Base-by-base conservation (phyloP, 176 grass and related monocot genomes). In the Metroxylon sagu region DNA sequence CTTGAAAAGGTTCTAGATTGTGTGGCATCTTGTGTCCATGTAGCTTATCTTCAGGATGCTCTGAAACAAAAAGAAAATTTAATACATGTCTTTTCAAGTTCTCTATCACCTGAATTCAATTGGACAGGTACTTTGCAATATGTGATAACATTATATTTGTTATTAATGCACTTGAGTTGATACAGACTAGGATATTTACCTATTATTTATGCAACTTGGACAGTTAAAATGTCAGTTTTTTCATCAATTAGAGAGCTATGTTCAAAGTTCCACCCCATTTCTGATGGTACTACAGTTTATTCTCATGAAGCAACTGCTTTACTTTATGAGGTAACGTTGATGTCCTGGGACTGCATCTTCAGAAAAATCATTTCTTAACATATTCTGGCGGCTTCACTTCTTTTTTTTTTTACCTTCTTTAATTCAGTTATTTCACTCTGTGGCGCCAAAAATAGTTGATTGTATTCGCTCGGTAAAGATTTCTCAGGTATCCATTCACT, bases 151-250 rank as follows among this genome's bases (percentile, higher is more conserved):
- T 14, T 10, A 43, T 12, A 14, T 43, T 43, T 43, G 35, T 43
- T 12, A 12, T 12, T 14, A 35, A 10, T 43, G 35, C 35, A 43
- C 35, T 43, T 43, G 8, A 10, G 35, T 43, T 43, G 7, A 43
- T 43, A 43, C 3, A 0, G 35, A 43, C 35, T 43, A 12, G 35
- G 7, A 62, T 66, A 25, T 56, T 73, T 29, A 70, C 66, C 0
- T 56, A 56, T 5, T 23, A 57, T 78, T 29, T 27, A 51, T 61
- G 16, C 19, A 48, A 82, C 48, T 85, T 48, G 50, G 62, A 17
- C 83, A 96, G 92, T 90, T 76, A 96, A 96, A 69, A 74, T 90
- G 68, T 85, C 92, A 5, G 82, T 60, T 4, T 96, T 96, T 76
- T 90, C 68, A 50, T 87, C 86, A 71, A 77, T 96, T 65, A 90